These are phyloP conservation scores for Alternaria arbusti DNA, from an alignment of 2,329 filamentous ascomycete genomes.

Conservation along the genomic window DNA sequence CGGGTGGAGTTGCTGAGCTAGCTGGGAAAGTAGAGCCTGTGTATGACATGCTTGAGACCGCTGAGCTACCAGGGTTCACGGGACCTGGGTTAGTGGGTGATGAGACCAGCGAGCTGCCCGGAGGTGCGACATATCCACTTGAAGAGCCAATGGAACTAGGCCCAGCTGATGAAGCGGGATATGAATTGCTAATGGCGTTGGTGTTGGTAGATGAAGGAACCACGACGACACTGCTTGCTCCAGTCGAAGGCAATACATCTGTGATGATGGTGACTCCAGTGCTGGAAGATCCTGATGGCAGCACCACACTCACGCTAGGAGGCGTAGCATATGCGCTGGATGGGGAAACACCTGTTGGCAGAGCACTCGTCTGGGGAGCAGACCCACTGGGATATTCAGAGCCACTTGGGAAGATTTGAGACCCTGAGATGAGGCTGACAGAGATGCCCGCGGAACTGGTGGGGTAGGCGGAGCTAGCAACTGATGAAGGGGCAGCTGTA, in stretches of 20 bases:
- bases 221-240: neutral
- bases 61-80: neutral
- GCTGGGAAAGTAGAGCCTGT: neutral
- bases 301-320: neutral
- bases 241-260: neutral
- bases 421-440: constrained; percentile 12
- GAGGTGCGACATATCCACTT: constrained; percentile 2
- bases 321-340: constrained; percentile 2
- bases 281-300: neutral
- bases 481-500: constrained; percentile 6
- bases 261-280: constrained; percentile 3
- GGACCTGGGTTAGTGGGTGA: neutral
- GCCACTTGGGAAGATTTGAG: neutral
- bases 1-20: neutral
- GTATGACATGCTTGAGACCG: neutral
- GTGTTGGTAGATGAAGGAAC: constrained; percentile 5
- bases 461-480: constrained; percentile 11
- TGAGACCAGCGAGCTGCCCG: constrained; percentile 2
- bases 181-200: constrained; percentile 2
- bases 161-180: constrained; percentile 3
- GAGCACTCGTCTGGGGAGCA: constrained; percentile 12
- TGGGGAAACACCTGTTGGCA: constrained; percentile 1
- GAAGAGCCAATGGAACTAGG: neutral
- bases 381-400: constrained; percentile 5
- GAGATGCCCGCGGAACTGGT: constrained; percentile 1